These are phyloP conservation scores for Lecanicillium sp. DNA, from an alignment of 2,329 filamentous ascomycete genomes.

Conservation along the genomic window DNA sequence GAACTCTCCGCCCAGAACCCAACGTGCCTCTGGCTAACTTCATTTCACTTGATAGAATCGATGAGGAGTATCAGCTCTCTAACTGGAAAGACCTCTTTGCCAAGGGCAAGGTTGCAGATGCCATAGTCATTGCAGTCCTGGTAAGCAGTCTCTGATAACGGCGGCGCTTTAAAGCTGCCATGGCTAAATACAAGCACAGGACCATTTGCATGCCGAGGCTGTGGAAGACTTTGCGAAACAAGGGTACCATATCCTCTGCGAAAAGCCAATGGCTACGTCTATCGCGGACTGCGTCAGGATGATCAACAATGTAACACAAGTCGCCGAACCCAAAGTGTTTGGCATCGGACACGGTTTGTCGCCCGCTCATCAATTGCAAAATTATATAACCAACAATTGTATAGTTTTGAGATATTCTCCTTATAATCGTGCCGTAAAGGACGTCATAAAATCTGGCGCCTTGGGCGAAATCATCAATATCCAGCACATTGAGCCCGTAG, in stretches of 20 bases:
- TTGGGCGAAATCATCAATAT: conserved; percentile 13
- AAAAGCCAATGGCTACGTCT: conserved; percentile 12
- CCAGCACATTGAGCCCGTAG: conserved; percentile 12
- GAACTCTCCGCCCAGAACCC: too few relatives aligned
- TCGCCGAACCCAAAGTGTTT: conserved; percentile 6
- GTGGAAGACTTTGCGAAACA: conserved; percentile 22
- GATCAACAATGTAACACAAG: conserved; percentile 2
- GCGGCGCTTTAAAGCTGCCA: too few relatives aligned
- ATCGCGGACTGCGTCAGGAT: conserved; percentile 11
- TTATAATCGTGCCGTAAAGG: conserved; percentile 11
- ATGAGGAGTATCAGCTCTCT: conserved; percentile 6
- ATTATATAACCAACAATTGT: background rate
- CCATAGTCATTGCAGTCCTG: conserved; percentile 9
- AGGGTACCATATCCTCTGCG: conserved; percentile 12
- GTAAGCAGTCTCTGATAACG: conserved; percentile 1
- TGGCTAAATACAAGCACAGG: conserved; percentile 7
- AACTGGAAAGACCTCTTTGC: conserved; percentile 9
- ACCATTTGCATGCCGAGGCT: conserved; percentile 18
- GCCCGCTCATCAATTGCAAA: background rate
- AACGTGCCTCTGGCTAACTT: background rate
- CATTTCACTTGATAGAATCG: conserved; percentile 4
- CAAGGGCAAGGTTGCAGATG: conserved; percentile 11
- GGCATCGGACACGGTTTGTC: conserved; percentile 11
- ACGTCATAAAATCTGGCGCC: conserved; percentile 11
- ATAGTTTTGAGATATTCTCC: conserved; percentile 12